A percentile compares a stretch with the other conserved stretches of the same genome.
Conservation (phyloP, 2,329 filamentous ascomycete species). For the Diaporthe humulicola region DNA sequence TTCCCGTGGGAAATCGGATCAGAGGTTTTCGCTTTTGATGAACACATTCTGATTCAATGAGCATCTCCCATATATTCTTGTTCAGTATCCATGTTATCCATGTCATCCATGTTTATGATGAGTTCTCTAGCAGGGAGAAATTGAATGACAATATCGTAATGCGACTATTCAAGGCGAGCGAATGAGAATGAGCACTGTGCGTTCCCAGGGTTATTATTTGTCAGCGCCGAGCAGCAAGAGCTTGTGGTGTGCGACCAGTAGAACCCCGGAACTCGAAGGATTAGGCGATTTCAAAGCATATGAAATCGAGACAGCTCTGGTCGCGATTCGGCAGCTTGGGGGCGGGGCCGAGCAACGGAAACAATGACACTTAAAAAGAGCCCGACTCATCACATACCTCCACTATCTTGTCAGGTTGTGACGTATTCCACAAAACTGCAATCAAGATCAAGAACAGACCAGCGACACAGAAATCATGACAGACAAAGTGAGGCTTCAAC, state of each 20-base stretch:
- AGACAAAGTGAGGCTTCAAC: background rate
- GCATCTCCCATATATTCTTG: no score
- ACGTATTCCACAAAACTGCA: background rate
- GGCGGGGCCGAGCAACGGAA: background rate
- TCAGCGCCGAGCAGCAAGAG: background rate
- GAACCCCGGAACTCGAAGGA: background rate
- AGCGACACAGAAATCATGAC: background rate
- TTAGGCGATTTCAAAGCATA: conserved; percentile 20
- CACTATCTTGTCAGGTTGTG: background rate
- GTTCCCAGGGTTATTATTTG: background rate
- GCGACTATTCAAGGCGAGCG: no score
- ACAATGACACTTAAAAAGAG: background rate
- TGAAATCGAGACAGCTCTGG: background rate
- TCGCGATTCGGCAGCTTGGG: background rate
- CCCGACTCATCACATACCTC: background rate
- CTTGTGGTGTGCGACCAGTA: background rate
- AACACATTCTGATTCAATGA: no score
- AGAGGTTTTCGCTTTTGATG: background rate
- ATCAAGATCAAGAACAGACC: background rate
- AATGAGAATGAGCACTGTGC: background rate
- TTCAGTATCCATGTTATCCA: no score
- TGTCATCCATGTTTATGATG: no score
- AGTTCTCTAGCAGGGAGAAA: no score
- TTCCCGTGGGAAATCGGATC: background rate
- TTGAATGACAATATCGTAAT: no score